phyloP scores from a whole-genome alignment of 345 rosid genomes.

The Tarenaya hassleriana region DNA sequence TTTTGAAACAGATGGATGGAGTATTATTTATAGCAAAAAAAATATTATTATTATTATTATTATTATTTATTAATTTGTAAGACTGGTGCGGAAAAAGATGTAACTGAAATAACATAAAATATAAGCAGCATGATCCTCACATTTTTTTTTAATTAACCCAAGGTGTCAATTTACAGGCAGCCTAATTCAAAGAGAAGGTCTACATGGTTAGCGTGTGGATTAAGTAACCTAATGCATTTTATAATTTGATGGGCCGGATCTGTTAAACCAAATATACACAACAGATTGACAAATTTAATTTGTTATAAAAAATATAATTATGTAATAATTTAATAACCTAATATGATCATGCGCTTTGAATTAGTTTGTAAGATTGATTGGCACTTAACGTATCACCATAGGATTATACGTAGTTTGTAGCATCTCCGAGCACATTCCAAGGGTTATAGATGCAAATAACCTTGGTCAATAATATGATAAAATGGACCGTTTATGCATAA shows the following conservation, averaged over 20 bases:
- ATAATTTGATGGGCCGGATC: neutral
- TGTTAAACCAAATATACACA: slow-evolving; percentile 2
- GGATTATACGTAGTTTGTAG: no score
- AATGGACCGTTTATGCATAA: no score
- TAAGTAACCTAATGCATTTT: slow-evolving; percentile 8
- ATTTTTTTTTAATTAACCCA: slow-evolving; percentile 5
- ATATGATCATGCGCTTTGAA: slow-evolving; percentile 1
- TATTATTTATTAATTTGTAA: no score
- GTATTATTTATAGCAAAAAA: no score
- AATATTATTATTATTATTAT: no score
- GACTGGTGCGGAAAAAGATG: no score
- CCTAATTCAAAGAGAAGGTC: slow-evolving; percentile 19
- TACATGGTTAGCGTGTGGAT: slow-evolving; percentile 10
- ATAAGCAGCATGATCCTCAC: slow-evolving; percentile 5
- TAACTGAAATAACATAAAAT: neutral
- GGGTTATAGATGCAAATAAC: no score
- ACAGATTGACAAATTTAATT: neutral
- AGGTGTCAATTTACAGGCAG: slow-evolving; percentile 25
- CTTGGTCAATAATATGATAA: no score
- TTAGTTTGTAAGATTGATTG: no score
- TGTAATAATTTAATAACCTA: neutral
- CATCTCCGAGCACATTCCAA: no score
- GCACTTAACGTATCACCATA: no score
- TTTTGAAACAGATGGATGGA: no score
- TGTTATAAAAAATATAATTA: neutral